Base-by-base conservation (phyloP, 768 basidiomycete genomes). In the Leccinum arenicola region DNA sequence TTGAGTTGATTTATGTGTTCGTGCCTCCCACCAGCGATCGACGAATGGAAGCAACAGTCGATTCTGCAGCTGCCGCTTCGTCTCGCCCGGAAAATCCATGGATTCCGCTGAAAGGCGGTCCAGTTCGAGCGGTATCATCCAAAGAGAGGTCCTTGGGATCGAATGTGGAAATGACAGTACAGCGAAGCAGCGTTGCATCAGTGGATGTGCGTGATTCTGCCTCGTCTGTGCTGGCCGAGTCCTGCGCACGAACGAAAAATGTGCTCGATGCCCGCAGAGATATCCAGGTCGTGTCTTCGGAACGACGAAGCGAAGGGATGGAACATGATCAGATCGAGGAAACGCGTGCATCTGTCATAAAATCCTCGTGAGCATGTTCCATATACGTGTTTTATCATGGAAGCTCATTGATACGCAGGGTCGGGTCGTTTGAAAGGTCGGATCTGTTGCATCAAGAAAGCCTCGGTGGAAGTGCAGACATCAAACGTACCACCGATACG, bases 391-490 rank as follows among this genome's bases (percentile, higher is more conserved):
- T 12, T 50, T 21, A 12, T 50, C 4, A 9, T 15, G 6, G 31
- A 36, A 45, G 12, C 33, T 63, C 40, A 66, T 19, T 15, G 21
- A 38, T 51, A 3, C 19, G 3, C 17, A 66, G 64, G 40, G 40
- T 53, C 15, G 50, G 40, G 21, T 38, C 23, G 19, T 45, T 52
- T 49, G 21, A 25, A 1, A 17, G 25, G 7, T 27, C 33, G 6
- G 48, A 48, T 12, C 6, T 6, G 11, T 51, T n/a, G 12, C 21
- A n/a, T 23, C 51, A 12, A 1, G 52, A 23, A 12, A 23, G n/a
- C n/a, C 3, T 10, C 1, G 15, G 11, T 12, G 48, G 25, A 45
- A 45, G 8, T 14, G 6, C n/a, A 8, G 36, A 50, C 15, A 17
- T 35, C 40, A n/a, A 64, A 35, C 6, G 2, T 27, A 17, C 29